Evolutionary conservation across 352 stramenopile species (phyloP).

Genomic region (Phytophthora pluvialis): DNA sequence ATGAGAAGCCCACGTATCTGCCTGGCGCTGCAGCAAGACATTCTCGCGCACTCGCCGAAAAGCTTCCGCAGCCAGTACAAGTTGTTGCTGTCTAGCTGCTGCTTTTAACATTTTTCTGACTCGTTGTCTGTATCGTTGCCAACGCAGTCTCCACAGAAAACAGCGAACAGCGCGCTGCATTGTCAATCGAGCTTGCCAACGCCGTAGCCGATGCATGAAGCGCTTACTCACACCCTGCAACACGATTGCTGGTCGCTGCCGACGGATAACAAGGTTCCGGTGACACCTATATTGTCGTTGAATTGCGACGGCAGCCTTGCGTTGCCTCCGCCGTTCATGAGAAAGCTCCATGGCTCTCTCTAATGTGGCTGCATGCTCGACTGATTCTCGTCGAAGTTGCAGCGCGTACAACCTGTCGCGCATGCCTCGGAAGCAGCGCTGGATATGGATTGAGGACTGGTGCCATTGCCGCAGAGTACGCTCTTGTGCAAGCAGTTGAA

Average conservation of each 20-base stretch:
- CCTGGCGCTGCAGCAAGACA: slow-evolving; percentile 20
- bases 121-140: slow-evolving; percentile 31
- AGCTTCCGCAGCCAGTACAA: slow-evolving; percentile 25
- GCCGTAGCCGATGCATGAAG: slow-evolving; percentile 47
- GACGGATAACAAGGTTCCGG: slow-evolving; percentile 17
- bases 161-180: slow-evolving; percentile 49
- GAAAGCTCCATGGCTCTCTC: slow-evolving; percentile 32
- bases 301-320: slow-evolving; percentile 38
- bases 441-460: slow-evolving; percentile 42
- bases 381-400: slow-evolving; percentile 30
- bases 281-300: slow-evolving; percentile 46
- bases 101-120: slow-evolving; percentile 40
- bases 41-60: slow-evolving; percentile 37
- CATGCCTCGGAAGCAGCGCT: slow-evolving; percentile 48
- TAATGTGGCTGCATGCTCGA: slow-evolving; percentile 35
- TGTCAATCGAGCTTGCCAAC: slow-evolving; percentile 26
- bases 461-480: slow-evolving; percentile 48
- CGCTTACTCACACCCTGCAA: slow-evolving; percentile 39
- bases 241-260: slow-evolving; percentile 33
- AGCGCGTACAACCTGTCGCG: slow-evolving; percentile 41
- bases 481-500: slow-evolving; percentile 48
- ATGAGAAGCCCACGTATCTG: slow-evolving; percentile 28
- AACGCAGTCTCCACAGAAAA: slow-evolving; percentile 39
- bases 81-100: slow-evolving; percentile 37
- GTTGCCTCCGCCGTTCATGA: slow-evolving; percentile 26